A percentile compares a stretch with the other conserved stretches of the same genome.
These are phyloP conservation scores for Rubia tinctorum DNA, from an alignment of 305 asterid species.

Conservation along the genomic window DNA sequence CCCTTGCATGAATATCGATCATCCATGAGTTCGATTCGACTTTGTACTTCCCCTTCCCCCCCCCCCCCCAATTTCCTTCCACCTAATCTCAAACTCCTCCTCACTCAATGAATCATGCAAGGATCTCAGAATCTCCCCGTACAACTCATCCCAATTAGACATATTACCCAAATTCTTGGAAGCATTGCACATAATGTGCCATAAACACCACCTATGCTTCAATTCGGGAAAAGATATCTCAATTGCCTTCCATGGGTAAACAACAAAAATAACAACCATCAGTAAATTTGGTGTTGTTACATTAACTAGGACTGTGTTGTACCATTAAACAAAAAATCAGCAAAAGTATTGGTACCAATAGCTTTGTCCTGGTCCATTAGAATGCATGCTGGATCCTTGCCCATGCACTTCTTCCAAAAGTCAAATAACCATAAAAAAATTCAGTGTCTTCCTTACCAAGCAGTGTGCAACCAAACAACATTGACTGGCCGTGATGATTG, in stretches of 20 bases:
- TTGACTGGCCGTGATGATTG: conserved; percentile 71
- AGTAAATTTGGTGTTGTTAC: too few species aligned
- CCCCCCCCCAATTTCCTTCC: background rate
- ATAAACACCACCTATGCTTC: too few species aligned
- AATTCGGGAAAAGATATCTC: too few species aligned
- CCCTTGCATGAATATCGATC: background rate
- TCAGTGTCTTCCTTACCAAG: conserved; percentile 15
- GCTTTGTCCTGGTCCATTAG: background rate
- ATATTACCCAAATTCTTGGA: too few species aligned
- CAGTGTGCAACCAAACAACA: conserved; percentile 84
- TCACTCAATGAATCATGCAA: too few species aligned
- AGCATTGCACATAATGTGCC: too few species aligned
- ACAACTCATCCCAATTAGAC: too few species aligned
- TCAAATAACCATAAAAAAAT: background rate
- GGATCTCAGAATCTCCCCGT: background rate
- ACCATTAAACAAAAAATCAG: too few species aligned
- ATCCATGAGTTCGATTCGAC: background rate
- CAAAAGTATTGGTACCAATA: background rate
- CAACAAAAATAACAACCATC: too few species aligned
- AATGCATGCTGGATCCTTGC: background rate
- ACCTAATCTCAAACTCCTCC: background rate
- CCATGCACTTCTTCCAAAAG: background rate
- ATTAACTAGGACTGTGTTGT: too few species aligned
- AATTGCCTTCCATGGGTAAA: too few species aligned
- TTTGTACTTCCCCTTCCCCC: too few species aligned